Evolutionary conservation across 352 stramenopile genomes (phyloP).

Genomic region (Phytopythium boreale): DNA sequence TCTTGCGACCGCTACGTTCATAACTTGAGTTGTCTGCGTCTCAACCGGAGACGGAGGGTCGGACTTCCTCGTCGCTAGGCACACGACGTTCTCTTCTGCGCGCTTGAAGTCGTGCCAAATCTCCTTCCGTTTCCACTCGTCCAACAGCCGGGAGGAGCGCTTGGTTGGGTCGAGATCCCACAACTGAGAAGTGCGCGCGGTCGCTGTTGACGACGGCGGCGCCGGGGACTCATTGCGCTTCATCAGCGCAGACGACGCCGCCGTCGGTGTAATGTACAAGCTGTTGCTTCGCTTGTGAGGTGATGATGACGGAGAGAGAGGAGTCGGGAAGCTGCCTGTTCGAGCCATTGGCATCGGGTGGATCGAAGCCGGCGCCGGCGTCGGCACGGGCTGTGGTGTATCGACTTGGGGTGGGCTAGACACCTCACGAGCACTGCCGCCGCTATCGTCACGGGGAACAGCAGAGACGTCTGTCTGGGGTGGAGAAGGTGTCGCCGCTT

Average conservation of each 20-base stretch:
- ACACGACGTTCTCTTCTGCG: constrained; percentile 46
- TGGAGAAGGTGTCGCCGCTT: background rate
- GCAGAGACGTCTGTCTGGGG: background rate
- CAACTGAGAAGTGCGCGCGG: constrained; percentile 31
- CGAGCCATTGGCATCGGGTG: constrained; percentile 25
- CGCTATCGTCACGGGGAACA: background rate
- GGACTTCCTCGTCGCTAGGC: constrained; percentile 13
- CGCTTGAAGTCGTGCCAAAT: constrained; percentile 75
- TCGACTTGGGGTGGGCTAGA: background rate
- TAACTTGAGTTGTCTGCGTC: background rate
- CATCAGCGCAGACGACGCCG: constrained; percentile 11
- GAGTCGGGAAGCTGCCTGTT: constrained; percentile 6
- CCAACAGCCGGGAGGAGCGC: constrained; percentile 46
- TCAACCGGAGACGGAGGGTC: background rate
- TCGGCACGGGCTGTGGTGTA: background rate
- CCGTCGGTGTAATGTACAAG: constrained; percentile 21
- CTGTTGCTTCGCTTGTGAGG: constrained; percentile 46
- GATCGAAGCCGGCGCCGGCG: constrained; percentile 13
- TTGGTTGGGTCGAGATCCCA: constrained; percentile 30
- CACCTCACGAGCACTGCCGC: background rate
- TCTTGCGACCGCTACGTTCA: background rate
- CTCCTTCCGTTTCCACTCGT: constrained; percentile 71
- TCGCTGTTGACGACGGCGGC: background rate
- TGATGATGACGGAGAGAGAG: constrained; percentile 18
- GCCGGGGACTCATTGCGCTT: constrained; percentile 18